These are phyloP conservation scores for Liriodendron chinense DNA, from an alignment of 164 flowering plant genomes.

Conservation along the genomic window DNA sequence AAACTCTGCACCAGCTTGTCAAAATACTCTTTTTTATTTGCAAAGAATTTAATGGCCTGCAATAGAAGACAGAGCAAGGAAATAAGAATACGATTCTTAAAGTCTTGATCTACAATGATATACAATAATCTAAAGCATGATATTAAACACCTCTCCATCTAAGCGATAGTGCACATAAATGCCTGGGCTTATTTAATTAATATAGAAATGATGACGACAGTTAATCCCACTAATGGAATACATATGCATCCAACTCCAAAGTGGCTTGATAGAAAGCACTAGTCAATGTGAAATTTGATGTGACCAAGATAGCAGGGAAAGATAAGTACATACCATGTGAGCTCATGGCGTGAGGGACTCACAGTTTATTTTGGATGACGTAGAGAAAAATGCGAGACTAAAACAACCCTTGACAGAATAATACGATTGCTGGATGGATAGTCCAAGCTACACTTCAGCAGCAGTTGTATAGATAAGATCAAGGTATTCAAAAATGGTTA, in stretches of 20 bases:
- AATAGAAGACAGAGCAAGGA: slow-evolving; percentile 7
- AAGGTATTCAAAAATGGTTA: background rate
- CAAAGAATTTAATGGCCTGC: slow-evolving; percentile 77
- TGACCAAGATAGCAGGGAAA: no score
- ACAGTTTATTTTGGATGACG: no score
- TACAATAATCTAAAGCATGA: background rate
- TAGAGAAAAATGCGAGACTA: background rate
- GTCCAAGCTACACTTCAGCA: background rate
- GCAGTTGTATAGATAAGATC: background rate
- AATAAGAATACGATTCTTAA: slow-evolving; percentile 2
- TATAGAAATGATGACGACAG: background rate
- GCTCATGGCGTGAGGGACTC: no score
- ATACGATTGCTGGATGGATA: background rate
- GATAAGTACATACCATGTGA: no score
- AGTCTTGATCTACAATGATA: background rate
- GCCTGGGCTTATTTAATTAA: background rate
- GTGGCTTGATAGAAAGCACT: no score
- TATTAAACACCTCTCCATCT: background rate
- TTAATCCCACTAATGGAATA: background rate
- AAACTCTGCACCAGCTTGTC: slow-evolving; percentile 68
- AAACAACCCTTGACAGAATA: background rate
- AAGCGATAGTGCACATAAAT: background rate
- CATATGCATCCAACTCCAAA: background rate
- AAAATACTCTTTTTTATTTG: slow-evolving; percentile 51
- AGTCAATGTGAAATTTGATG: no score